phyloP scores from a whole-genome alignment of 2,329 filamentous ascomycete species.

The Shiraia bambusicola region DNA sequence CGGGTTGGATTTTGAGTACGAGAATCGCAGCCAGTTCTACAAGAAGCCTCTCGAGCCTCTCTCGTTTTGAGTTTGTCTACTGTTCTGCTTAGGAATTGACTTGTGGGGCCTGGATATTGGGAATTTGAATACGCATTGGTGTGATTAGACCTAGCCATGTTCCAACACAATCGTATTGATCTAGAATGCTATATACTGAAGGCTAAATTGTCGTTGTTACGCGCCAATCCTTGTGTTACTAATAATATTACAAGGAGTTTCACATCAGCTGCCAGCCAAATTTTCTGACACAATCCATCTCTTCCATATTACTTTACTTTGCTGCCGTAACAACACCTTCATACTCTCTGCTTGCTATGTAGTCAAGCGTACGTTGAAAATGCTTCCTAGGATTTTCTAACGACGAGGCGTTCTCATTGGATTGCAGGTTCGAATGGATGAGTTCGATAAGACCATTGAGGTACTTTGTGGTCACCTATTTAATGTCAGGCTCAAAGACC shows the following conservation, averaged over 20 bases:
- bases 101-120: no score
- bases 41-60: conserved; percentile 5
- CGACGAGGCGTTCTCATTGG: conserved; percentile 77
- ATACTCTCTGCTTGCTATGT: conserved; percentile 87
- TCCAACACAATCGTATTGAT: conserved; percentile 8
- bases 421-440: conserved; percentile 92
- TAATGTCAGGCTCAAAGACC: conserved; percentile 7
- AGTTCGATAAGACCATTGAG: conserved; percentile 97
- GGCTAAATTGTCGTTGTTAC: conserved; percentile 4
- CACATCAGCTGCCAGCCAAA: background rate
- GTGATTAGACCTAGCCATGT: background rate
- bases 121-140: no score
- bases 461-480: conserved; percentile 86
- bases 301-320: conserved; percentile 40
- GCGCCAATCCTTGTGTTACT: conserved; percentile 5
- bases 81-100: background rate
- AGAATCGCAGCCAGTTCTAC: conserved; percentile 17
- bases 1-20: conserved; percentile 24
- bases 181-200: conserved; percentile 13
- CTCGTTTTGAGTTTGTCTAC: background rate
- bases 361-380: conserved; percentile 91
- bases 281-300: background rate
- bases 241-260: conserved; percentile 13
- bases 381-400: conserved; percentile 90
- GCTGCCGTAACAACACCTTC: conserved; percentile 80